Percentiles rank a stretch among this genome's conserved stretches.
phyloP scores from a whole-genome alignment of 495 filamentous ascomycete genomes.

The Aspergillus heteromorphus region DNA sequence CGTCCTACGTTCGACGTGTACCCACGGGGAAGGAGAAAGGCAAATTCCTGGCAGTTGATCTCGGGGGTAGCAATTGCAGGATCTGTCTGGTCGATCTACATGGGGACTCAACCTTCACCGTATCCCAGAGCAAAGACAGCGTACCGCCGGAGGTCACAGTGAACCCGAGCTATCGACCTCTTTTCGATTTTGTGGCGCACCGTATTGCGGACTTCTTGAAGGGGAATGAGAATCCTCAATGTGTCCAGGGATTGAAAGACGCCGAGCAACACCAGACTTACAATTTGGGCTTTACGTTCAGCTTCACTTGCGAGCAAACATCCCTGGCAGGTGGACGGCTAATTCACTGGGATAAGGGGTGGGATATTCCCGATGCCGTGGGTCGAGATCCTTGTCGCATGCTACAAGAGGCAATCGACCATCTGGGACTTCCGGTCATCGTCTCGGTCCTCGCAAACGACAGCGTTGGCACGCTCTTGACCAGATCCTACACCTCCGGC shows the following conservation, averaged over 20 bases:
- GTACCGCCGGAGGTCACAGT: constrained; percentile 17
- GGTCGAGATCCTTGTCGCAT: constrained; percentile 16
- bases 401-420: constrained; percentile 20
- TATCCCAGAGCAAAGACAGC: constrained; percentile 9
- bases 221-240: no score
- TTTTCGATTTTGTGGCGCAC: constrained; percentile 21
- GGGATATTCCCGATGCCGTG: constrained; percentile 20
- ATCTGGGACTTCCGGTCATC: constrained; percentile 10
- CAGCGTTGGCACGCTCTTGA: constrained; percentile 16
- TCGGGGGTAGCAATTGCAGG: constrained; percentile 65
- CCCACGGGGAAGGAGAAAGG: constrained; percentile 50
- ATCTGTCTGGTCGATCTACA: constrained; percentile 59
- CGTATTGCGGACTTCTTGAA: constrained; percentile 14
- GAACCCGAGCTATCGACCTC: constrained; percentile 9
- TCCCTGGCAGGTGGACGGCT: constrained; percentile 14
- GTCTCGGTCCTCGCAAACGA: constrained; percentile 19
- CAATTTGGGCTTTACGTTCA: constrained; percentile 21
- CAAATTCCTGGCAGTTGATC: constrained; percentile 60
- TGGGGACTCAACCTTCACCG: constrained; percentile 26
- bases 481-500: constrained; percentile 17
- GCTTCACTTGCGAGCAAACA: constrained; percentile 17
- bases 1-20: constrained; percentile 28
- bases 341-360: constrained; percentile 22
- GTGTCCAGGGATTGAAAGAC: no score
- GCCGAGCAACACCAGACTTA: constrained; percentile 3